These are phyloP conservation scores for Spinacia oleracea DNA, from an alignment of 179 eudicot genomes.

Conservation along the genomic window DNA sequence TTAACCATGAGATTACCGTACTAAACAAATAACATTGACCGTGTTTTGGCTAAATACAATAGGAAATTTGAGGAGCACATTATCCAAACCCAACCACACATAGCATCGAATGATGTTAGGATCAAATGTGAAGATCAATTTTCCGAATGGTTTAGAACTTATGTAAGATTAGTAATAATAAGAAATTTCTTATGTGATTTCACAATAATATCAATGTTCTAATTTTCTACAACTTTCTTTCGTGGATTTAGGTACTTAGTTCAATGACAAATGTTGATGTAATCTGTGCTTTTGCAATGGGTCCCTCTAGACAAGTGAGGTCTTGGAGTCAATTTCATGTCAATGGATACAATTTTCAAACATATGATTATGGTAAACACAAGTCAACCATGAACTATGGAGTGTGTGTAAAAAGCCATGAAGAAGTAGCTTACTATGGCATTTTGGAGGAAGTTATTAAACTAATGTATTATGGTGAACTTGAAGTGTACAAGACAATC, in stretches of 20 bases:
- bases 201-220: neutral
- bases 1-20: no score
- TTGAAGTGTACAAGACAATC: neutral
- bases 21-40: no score
- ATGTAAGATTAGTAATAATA: neutral
- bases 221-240: neutral
- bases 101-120: neutral
- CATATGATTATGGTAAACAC: conserved; percentile 2
- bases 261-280: neutral
- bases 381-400: conserved; percentile 15
- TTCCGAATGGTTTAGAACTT: neutral
- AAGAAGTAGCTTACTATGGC: conserved; percentile 1
- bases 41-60: no score
- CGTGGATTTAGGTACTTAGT: neutral
- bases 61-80: neutral
- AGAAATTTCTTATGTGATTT: neutral
- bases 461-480: neutral
- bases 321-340: neutral
- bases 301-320: neutral
- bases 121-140: neutral
- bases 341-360: neutral
- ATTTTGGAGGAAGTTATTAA: conserved; percentile 6
- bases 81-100: neutral
- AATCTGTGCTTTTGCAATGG: neutral
- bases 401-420: conserved; percentile 1